A percentile compares a stretch with the other conserved stretches of the same genome.
phyloP scores from a whole-genome alignment of 768 basidiomycete species.

The Termitomyces sp. region DNA sequence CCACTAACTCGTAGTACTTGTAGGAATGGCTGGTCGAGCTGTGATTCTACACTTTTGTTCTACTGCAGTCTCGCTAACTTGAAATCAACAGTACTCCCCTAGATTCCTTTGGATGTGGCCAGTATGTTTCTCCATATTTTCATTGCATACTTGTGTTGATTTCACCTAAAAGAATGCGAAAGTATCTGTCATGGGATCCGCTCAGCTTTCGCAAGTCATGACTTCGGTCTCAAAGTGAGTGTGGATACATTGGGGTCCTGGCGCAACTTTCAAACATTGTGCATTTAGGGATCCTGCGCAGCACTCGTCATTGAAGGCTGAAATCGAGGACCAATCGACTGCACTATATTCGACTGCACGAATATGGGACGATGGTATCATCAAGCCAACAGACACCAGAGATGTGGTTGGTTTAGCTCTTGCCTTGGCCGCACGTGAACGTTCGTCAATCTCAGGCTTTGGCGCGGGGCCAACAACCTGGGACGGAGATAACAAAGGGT shows the following conservation, averaged over 20 bases:
- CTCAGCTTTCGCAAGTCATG: conserved; percentile 93
- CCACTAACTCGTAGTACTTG: neutral
- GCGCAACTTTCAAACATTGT: neutral
- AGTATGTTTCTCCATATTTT: conserved; percentile 39
- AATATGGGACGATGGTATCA: conserved; percentile 94
- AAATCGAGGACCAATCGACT: conserved; percentile 87
- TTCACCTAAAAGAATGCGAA: conserved; percentile 67
- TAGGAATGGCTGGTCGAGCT: conserved; percentile 91
- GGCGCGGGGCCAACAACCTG: conserved; percentile 47
- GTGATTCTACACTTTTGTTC: conserved; percentile 45
- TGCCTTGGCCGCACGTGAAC: conserved; percentile 62
- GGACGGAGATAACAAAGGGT: conserved; percentile 70
- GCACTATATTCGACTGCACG: conserved; percentile 87
- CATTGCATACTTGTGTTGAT: conserved; percentile 4
- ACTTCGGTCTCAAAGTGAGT: conserved; percentile 74
- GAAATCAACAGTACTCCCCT: conserved; percentile 72
- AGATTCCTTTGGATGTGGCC: conserved; percentile 99
- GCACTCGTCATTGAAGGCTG: conserved; percentile 67
- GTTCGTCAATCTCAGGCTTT: conserved; percentile 16
- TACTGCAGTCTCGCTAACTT: conserved; percentile 1
- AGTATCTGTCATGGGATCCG: conserved; percentile 94
- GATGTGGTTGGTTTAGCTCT: conserved; percentile 88
- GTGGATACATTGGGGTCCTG: neutral
- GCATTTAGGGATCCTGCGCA: conserved; percentile 69
- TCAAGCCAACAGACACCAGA: conserved; percentile 84